Evolutionary conservation across 306 rosid genomes (phyloP).

Genomic region (Hippophae gyantsensis): DNA sequence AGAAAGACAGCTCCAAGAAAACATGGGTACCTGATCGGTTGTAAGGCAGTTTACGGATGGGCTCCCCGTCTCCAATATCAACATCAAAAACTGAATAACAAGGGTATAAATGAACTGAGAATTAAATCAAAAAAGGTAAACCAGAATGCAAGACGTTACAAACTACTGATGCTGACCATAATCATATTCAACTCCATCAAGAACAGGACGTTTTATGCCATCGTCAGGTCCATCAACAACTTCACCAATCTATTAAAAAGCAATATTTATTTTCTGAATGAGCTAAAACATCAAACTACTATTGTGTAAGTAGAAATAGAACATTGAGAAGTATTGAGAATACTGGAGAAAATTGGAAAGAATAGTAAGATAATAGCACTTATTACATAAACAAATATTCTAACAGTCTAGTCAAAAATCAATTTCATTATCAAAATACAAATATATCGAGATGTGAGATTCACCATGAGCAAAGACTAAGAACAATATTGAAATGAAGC

Average conservation of each 20-base stretch:
- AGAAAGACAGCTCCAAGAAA: neutral
- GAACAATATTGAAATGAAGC: too few species aligned
- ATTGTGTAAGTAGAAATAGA: neutral
- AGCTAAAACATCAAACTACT: neutral
- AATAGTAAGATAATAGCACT: neutral
- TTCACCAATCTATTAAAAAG: slow-evolving; percentile 66
- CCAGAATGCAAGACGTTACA: slow-evolving; percentile 11
- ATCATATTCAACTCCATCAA: slow-evolving; percentile 76
- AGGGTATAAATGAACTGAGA: slow-evolving; percentile 14
- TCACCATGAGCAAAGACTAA: too few species aligned
- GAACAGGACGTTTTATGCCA: slow-evolving; percentile 38
- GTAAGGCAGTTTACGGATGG: slow-evolving; percentile 84
- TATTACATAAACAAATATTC: too few species aligned
- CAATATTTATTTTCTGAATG: neutral
- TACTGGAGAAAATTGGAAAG: neutral
- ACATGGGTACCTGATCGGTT: slow-evolving; percentile 60
- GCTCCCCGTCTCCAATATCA: slow-evolving; percentile 93
- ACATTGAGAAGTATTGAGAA: neutral
- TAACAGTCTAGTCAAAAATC: too few species aligned
- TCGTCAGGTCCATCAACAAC: slow-evolving; percentile 97
- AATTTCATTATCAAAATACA: too few species aligned
- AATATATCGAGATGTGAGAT: too few species aligned
- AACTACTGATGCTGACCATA: slow-evolving; percentile 47
- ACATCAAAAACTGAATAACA: slow-evolving; percentile 79
- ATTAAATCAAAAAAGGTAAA: slow-evolving; percentile 11